Evolutionary conservation across 163 green algal genomes (phyloP), one percentile per base, ranked within the genome.

Genomic region (Chlorella variabilis): DNA sequence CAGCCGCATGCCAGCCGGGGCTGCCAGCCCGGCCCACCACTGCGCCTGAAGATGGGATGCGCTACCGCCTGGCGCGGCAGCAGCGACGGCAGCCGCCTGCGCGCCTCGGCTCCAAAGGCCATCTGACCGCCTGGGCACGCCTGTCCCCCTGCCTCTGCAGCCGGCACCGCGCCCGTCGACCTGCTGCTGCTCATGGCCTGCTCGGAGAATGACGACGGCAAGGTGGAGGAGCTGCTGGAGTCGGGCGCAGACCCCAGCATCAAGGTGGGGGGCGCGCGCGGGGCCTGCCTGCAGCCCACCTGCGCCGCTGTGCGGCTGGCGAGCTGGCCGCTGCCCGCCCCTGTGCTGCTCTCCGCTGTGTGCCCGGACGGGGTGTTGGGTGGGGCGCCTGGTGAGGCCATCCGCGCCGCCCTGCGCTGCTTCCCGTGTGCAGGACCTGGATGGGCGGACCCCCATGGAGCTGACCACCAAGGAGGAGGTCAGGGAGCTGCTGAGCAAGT

Each of bases 171-270:
- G 63, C 93, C 93, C 13, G 91, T 95, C 17, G 94, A 98, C 86
- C 86, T 97, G 25, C 88, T 98, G 74, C 89, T 98, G 81, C 83
- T 97, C 34, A 93, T 96, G 88, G 92, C 95, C 0, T 86, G 85
- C 69, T 78, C 69, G 34, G 94, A 98, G 79, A 90, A 91, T 58
- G 95, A 98, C 66, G 85, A 89, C 0, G 94, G 94, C 39, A 98
- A 98, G 86, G 91, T 97, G 27, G 85, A 91, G 59, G 94, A 98
- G 91, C 89, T 98, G 42, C 84, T 98, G 45, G 80, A 80, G n/a
- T 91, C 94, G 34, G 94, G 94, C 3, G 94, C 94, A 0, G 71
- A 97, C 81, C n/a, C 87, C 1, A 88, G 39, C 39, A 81, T 92
- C 3, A 89, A 86, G 74, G 76, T 78, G 71, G 6, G 66, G 17